Base-by-base conservation (phyloP, 208 protist species). In the Balamuthia mandrillaris region DNA sequence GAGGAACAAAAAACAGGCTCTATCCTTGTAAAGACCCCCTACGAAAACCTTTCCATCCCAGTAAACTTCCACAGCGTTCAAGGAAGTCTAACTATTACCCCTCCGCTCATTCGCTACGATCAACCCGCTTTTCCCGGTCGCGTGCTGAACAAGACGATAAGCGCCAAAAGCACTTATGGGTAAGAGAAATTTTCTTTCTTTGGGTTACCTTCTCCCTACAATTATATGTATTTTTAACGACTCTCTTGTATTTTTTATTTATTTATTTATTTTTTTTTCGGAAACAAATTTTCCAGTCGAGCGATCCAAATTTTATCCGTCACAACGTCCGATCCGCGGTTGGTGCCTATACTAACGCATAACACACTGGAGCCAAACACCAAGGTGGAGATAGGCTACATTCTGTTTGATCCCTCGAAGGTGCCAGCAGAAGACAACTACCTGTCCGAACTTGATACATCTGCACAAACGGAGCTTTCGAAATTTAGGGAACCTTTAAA, bases 351-450 rank as follows among this genome's bases (percentile, higher is more conserved):
- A 39, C 51, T 81, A 9, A 81, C 45, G 21, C 41, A 61, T 18
- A 81, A 42, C 18, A 61, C 51, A 10, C 47, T 81, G 31, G 45
- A 81, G 47, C 72, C 72, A 29, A 60, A 60, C 21, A 29, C 54
- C 14, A 42, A 49, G 12, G 41, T 49, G 47, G 45, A 81, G 45
- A 81, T 81, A 18, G 72, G 72, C 18, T 31, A 52, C 51, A 56
- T 83, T 16, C 10, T 66, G 77, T 83, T 83, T 49, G 77, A 83
- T 24, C 37, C 77, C 1, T 83, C 77, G 5, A 83, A 68, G 58
- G 77, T 29, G 14, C 54, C 77, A n/a, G n/a, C 51, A 18, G 77
- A 83, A 9, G 77, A 83, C 35, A 83, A 83, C 54, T 83, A 83
- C 77, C 37, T 83, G 18, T 33, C 33, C 21, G 77, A 83, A 24